Evolutionary conservation across 2,329 filamentous ascomycete genomes (phyloP).

Genomic region (Fusarium floridanum): DNA sequence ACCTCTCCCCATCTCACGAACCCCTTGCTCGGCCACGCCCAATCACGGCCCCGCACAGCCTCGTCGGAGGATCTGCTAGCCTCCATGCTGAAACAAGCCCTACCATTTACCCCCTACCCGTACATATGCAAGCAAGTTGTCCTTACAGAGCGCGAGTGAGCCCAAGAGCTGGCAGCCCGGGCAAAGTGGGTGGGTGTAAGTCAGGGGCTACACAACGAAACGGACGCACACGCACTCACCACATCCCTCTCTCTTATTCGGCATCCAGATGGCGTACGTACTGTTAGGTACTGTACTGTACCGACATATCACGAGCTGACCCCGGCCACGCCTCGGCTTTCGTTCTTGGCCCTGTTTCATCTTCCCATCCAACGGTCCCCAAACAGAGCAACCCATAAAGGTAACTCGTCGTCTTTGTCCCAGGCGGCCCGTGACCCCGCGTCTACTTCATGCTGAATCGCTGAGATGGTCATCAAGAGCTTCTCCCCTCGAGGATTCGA

Average conservation of each 20-base stretch:
- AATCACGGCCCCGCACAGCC: slow-evolving; percentile 34
- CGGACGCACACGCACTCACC: slow-evolving; percentile 11
- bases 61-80: slow-evolving; percentile 43
- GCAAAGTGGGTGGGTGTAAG: not conserved
- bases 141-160: not conserved
- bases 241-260: not conserved
- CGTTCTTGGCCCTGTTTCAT: slow-evolving; percentile 25
- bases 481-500: not conserved
- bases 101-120: slow-evolving; percentile 39
- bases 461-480: not conserved
- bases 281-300: not conserved
- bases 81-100: slow-evolving; percentile 46
- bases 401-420: not conserved
- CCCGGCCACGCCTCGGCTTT: not conserved
- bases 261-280: not conserved
- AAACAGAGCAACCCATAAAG: not conserved
- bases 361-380: slow-evolving; percentile 14
- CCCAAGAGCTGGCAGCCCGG: not conserved
- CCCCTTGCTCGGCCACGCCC: slow-evolving; percentile 23
- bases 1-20: slow-evolving; percentile 23
- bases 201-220: slow-evolving; percentile 32
- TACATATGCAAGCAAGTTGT: slow-evolving; percentile 34
- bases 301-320: slow-evolving; percentile 11
- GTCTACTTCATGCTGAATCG: not conserved
- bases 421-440: not conserved